Evolutionary conservation across 148 eudicot genomes (phyloP), one percentile per base, ranked within the genome.

Genomic region (Nepenthes mirabilis): DNA sequence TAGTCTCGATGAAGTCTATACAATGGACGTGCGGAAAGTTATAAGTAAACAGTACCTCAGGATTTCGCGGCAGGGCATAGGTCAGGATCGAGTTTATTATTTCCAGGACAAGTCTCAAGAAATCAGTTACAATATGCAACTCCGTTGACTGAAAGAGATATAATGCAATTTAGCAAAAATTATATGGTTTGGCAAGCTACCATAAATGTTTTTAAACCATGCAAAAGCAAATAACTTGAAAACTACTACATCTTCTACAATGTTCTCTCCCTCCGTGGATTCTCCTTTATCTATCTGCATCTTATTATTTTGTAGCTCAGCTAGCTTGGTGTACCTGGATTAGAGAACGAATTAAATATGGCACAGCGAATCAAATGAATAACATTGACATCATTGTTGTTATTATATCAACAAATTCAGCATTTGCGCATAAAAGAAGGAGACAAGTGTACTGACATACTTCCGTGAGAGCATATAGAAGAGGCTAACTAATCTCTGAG

Each of bases 381-480:
- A 52, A 33, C 56, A 55, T 35, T 10, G 34, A 9, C 33, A 59
- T 33, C 62, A 63, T 10, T 37, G 43, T 58, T 36, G 23, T 55
- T 60, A n/a, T 55, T 60, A n/a, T 12, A 53, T 50, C 62, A 48
- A 33, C 61, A 33, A 52, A 3, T 34, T 33, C 5, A 67, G 14
- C 43, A 56, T 50, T 14, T 35, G 55, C 53, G 36, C 55, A 12
- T 35, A 56, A 34, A 58, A 58, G 14, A 56, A 4, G 48, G 14
- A 37, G 45, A 58, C 37, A 55, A 59, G 52, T 47, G 54, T 48
- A 59, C 61, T 57, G 54, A 79, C 79, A 55, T 88, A 91, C 98
- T 91, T 91, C 73, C 91, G 90, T 11, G 94, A 71, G 23, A 91
- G 88, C 98, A 91, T 85, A 65, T 83, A 73, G 65, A 91, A 91